A percentile compares a stretch with the other conserved stretches of the same genome.
phyloP scores from a whole-genome alignment of 371 early-diverging fungal genomes.

The Mortierella sp. region DNA sequence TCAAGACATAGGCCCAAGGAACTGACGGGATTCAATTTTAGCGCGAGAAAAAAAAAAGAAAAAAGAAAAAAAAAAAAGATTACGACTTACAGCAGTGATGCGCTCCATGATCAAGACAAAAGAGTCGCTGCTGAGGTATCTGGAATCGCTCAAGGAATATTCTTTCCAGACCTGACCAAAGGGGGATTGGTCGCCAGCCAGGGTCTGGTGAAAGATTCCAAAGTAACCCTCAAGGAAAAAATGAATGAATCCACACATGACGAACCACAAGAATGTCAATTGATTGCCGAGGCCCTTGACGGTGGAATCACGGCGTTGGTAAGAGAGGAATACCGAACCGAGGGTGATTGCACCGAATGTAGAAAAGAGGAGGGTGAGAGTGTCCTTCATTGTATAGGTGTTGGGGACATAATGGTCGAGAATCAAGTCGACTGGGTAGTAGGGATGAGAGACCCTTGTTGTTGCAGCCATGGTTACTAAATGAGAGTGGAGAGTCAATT shows the following conservation, averaged over 20 bases:
- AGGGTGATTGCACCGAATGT: conserved; percentile 53
- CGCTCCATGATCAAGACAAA: conserved; percentile 86
- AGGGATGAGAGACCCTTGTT: conserved; percentile 56
- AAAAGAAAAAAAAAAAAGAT: neutral
- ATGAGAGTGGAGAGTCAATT: neutral
- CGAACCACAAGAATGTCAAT: conserved; percentile 83
- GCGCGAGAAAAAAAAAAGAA: neutral
- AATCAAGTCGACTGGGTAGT: conserved; percentile 65
- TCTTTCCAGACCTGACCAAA: conserved; percentile 94
- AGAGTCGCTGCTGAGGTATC: conserved; percentile 86
- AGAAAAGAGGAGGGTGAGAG: conserved; percentile 58
- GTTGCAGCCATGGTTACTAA: neutral
- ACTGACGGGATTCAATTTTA: neutral
- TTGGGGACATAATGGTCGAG: conserved; percentile 69
- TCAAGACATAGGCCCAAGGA: neutral
- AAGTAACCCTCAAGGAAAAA: conserved; percentile 91
- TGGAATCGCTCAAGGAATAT: conserved; percentile 88
- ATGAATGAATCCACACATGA: conserved; percentile 83
- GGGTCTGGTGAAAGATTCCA: conserved; percentile 67
- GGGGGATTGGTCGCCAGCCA: conserved; percentile 74
- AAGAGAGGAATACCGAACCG: conserved; percentile 37
- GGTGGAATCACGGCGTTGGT: conserved; percentile 46
- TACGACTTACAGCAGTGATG: conserved; percentile 82
- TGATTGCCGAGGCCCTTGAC: conserved; percentile 26
- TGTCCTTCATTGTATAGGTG: conserved; percentile 50